phyloP scores from a whole-genome alignment of 2,329 filamentous ascomycete species.

The Simplicillium aogashimaense region DNA sequence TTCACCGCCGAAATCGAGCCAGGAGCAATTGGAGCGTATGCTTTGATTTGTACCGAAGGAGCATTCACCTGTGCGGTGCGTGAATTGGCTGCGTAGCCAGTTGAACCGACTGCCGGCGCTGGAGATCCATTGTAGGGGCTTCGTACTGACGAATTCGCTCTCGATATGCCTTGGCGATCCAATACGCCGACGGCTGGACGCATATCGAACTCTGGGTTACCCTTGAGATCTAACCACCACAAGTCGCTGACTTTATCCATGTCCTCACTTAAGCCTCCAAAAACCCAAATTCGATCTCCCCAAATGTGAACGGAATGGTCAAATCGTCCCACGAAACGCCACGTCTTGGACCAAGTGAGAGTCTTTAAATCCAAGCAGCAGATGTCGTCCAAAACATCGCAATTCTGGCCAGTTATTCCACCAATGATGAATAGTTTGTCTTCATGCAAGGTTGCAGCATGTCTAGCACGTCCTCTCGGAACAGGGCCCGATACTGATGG shows the following conservation, averaged over 20 bases:
- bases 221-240: conserved; percentile 95
- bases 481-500: conserved; percentile 76
- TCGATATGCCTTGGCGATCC: conserved; percentile 32
- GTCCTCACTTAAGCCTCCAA: conserved; percentile 86
- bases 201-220: conserved; percentile 74
- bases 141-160: conserved; percentile 39
- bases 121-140: conserved; percentile 40
- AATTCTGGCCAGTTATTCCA: conserved; percentile 89
- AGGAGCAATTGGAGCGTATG: conserved; percentile 75
- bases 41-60: conserved; percentile 55
- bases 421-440: conserved; percentile 95
- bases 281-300: conserved; percentile 88
- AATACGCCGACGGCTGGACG: conserved; percentile 46
- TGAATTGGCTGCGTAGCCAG: conserved; percentile 59
- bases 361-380: conserved; percentile 96
- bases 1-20: conserved; percentile 84
- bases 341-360: conserved; percentile 92
- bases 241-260: conserved; percentile 96
- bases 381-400: conserved; percentile 87
- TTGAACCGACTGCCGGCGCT: conserved; percentile 43
- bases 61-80: conserved; percentile 57
- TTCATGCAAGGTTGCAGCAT: conserved; percentile 89
- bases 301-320: conserved; percentile 94
- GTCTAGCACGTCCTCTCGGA: conserved; percentile 82
- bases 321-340: conserved; percentile 90